phyloP scores from a whole-genome alignment of 2,329 filamentous ascomycete species.

The Talaromyces sp. region DNA sequence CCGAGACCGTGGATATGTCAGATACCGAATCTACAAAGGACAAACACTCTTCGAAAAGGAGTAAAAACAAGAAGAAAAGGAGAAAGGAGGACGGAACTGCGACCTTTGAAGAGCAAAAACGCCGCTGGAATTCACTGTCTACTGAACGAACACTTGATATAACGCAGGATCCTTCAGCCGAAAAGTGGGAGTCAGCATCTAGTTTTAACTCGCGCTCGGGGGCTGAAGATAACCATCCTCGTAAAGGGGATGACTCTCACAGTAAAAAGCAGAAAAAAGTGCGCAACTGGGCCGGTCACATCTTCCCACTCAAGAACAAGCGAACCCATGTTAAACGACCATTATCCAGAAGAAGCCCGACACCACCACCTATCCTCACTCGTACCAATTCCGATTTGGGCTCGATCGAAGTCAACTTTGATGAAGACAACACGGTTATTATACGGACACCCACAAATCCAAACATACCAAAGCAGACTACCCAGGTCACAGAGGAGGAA shows the following conservation, averaged over 20 bases:
- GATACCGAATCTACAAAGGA: constrained; percentile 10
- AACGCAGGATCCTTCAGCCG: constrained; percentile 5
- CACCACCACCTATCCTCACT: constrained; percentile 43
- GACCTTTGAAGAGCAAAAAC: neutral
- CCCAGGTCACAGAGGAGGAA: neutral
- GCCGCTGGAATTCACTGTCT: neutral
- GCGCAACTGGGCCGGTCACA: constrained; percentile 57
- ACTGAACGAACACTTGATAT: constrained; percentile 8
- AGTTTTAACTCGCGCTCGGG: constrained; percentile 16
- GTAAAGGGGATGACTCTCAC: constrained; percentile 5
- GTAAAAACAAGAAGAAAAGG: constrained; percentile 15
- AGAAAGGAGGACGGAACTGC: neutral
- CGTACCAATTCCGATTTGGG: constrained; percentile 42
- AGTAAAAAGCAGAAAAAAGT: constrained; percentile 67
- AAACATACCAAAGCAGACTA: constrained; percentile 25
- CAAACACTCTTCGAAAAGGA: constrained; percentile 10
- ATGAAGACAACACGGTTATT: constrained; percentile 49
- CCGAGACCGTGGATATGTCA: constrained; percentile 6
- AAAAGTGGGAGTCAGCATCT: constrained; percentile 19
- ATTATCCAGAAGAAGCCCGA: constrained; percentile 35
- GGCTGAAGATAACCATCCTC: neutral
- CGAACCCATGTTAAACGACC: constrained; percentile 44
- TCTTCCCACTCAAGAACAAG: constrained; percentile 50
- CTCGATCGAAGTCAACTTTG: constrained; percentile 47
- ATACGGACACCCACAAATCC: constrained; percentile 43